A percentile compares a stretch with the other conserved stretches of the same genome.
phyloP scores from a whole-genome alignment of 352 stramenopile species.

The Pythium sukuiense region DNA sequence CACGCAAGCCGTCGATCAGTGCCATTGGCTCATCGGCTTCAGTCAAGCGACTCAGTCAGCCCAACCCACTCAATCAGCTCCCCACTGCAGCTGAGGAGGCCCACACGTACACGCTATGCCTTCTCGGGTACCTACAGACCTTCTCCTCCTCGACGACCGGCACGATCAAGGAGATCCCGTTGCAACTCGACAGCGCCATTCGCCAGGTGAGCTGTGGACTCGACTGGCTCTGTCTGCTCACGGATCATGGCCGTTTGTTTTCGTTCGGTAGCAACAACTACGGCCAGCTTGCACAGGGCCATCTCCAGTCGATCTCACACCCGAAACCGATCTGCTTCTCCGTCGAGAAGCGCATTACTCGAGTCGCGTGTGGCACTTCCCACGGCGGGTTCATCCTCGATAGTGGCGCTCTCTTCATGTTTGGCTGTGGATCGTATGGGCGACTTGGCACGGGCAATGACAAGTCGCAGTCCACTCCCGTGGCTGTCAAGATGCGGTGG shows the following conservation, averaged over 20 bases:
- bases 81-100: constrained; percentile 3
- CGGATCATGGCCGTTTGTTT: constrained; percentile 44
- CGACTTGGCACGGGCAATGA: constrained; percentile 46
- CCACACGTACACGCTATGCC: constrained; percentile 53
- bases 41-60: not conserved
- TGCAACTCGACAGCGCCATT: constrained; percentile 47
- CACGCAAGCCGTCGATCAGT: not conserved
- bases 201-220: constrained; percentile 44
- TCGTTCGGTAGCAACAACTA: constrained; percentile 59
- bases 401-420: constrained; percentile 61
- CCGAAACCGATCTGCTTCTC: constrained; percentile 36
- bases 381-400: constrained; percentile 71
- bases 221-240: constrained; percentile 55
- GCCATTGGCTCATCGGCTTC: not conserved
- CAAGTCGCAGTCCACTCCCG: constrained; percentile 26
- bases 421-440: constrained; percentile 62
- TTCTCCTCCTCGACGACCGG: constrained; percentile 4
- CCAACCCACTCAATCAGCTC: not conserved
- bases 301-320: constrained; percentile 25
- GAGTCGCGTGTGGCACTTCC: constrained; percentile 48
- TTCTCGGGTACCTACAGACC: constrained; percentile 46
- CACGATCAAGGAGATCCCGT: constrained; percentile 38
- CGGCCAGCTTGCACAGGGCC: constrained; percentile 58
- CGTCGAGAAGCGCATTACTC: constrained; percentile 35
- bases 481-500: constrained; percentile 44